Evolutionary conservation across 2,329 filamentous ascomycete genomes (phyloP).

Genomic region (Xylariaceae sp.): DNA sequence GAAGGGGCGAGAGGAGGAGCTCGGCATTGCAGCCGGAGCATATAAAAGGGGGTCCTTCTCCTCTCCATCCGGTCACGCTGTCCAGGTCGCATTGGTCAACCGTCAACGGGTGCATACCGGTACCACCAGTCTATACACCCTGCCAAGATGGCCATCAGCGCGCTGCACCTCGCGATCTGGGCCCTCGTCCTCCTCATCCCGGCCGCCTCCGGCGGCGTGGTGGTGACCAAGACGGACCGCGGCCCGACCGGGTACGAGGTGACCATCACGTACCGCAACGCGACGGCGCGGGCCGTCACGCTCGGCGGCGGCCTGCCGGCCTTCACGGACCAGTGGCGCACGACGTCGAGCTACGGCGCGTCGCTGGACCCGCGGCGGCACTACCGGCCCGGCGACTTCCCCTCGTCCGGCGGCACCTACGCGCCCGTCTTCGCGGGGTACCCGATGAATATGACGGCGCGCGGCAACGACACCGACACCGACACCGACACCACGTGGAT

Average conservation of each 20-base stretch:
- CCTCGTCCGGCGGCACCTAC: slow-evolving; percentile 9
- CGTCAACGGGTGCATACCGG: too few relatives aligned
- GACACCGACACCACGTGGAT: too few relatives aligned
- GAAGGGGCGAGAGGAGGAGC: too few relatives aligned
- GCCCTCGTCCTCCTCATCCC: too few relatives aligned
- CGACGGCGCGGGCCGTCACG: slow-evolving; percentile 15
- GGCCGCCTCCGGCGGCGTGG: neutral
- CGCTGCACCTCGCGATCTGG: too few relatives aligned
- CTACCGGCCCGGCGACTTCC: slow-evolving; percentile 22
- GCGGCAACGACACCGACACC: slow-evolving; percentile 14
- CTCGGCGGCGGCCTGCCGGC: slow-evolving; percentile 19
- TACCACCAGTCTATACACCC: too few relatives aligned
- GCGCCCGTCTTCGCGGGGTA: slow-evolving; percentile 13
- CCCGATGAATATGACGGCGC: slow-evolving; percentile 16
- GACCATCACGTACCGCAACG: slow-evolving; percentile 19
- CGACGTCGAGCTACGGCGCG: slow-evolving; percentile 9
- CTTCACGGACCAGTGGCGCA: slow-evolving; percentile 23
- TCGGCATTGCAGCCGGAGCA: too few relatives aligned
- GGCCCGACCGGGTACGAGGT: slow-evolving; percentile 21
- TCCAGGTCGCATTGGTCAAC: too few relatives aligned
- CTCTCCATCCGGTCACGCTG: too few relatives aligned
- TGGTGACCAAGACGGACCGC: slow-evolving; percentile 12
- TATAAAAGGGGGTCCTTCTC: too few relatives aligned
- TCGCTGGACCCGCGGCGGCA: slow-evolving; percentile 19
- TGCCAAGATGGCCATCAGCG: too few relatives aligned